phyloP scores from a whole-genome alignment of 768 basidiomycete species.

The Rickenella mellea region DNA sequence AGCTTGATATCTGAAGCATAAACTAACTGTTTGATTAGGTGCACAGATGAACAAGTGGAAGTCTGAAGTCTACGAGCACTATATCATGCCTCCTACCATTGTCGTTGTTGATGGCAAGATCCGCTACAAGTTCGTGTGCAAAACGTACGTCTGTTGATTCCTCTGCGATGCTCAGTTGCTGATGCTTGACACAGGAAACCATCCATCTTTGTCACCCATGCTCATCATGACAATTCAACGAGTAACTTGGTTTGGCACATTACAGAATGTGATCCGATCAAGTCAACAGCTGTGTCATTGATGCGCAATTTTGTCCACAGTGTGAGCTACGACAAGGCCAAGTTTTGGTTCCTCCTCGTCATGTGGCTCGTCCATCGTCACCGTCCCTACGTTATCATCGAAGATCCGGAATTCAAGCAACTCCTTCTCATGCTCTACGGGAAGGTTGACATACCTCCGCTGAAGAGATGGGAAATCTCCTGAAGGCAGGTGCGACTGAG shows the following conservation, averaged over 20 bases:
- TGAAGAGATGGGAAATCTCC: background rate
- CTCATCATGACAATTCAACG: slow-evolving; percentile 6
- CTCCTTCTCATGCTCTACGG: slow-evolving; percentile 3
- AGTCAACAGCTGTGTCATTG: background rate
- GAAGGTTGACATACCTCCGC: slow-evolving; percentile 1
- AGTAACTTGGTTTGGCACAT: slow-evolving; percentile 5
- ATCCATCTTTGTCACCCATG: too few relatives aligned
- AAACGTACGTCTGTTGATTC: too few relatives aligned
- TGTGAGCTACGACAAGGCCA: background rate
- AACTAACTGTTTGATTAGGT: too few relatives aligned
- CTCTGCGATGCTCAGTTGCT: too few relatives aligned
- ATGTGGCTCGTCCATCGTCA: background rate
- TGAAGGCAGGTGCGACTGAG: background rate
- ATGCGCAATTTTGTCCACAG: slow-evolving; percentile 4
- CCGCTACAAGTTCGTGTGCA: too few relatives aligned
- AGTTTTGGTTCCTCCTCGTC: background rate
- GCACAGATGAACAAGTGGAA: too few relatives aligned
- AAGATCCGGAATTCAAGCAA: slow-evolving; percentile 3
- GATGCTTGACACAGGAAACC: too few relatives aligned
- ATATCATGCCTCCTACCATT: too few relatives aligned
- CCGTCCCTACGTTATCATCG: slow-evolving; percentile 5
- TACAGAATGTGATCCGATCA: background rate
- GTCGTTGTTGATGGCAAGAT: too few relatives aligned
- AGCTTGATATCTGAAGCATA: too few relatives aligned
- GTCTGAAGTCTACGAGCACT: too few relatives aligned